These are phyloP conservation scores for Wickerhamiella parazyma DNA, from an alignment of 805 yeast species.

Conservation along the genomic window DNA sequence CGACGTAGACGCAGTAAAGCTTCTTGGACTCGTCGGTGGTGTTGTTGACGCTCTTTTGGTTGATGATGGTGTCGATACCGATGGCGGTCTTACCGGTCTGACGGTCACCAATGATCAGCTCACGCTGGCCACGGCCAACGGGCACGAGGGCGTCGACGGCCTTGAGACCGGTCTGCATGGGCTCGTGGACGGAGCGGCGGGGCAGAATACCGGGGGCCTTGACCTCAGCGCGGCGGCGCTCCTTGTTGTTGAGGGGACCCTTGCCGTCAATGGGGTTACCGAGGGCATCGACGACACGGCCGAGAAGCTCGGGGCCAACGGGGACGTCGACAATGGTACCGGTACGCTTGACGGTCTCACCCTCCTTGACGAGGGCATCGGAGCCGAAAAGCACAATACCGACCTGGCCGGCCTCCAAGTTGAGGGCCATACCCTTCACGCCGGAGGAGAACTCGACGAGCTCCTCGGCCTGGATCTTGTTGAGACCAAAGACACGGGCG, in stretches of 20 bases:
- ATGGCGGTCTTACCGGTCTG: slow-evolving; percentile 99
- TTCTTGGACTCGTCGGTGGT: slow-evolving; percentile 93
- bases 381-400: slow-evolving; percentile 99
- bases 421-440: slow-evolving; percentile 99
- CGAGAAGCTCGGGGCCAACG: slow-evolving; percentile 95
- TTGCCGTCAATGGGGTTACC: slow-evolving; percentile 99
- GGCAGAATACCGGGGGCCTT: slow-evolving; percentile 99
- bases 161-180: slow-evolving; percentile 99
- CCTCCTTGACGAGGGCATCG: slow-evolving; percentile 96
- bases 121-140: slow-evolving; percentile 99
- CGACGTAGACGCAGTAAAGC: slow-evolving; percentile 99
- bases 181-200: slow-evolving; percentile 96
- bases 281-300: slow-evolving; percentile 98
- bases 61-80: slow-evolving; percentile 94
- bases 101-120: slow-evolving; percentile 99
- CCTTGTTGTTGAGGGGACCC: slow-evolving; percentile 86
- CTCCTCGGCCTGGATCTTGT: slow-evolving; percentile 99
- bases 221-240: slow-evolving; percentile 88
- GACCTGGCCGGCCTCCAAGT: slow-evolving; percentile 99
- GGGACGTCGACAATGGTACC: slow-evolving; percentile 99
- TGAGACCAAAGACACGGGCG: slow-evolving; percentile 99
- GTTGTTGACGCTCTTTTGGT: slow-evolving; percentile 98
- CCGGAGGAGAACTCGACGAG: slow-evolving; percentile 98
- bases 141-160: slow-evolving; percentile 99
- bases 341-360: slow-evolving; percentile 99